phyloP scores from a whole-genome alignment of 495 filamentous ascomycete genomes.

The Hamigera avellanea region DNA sequence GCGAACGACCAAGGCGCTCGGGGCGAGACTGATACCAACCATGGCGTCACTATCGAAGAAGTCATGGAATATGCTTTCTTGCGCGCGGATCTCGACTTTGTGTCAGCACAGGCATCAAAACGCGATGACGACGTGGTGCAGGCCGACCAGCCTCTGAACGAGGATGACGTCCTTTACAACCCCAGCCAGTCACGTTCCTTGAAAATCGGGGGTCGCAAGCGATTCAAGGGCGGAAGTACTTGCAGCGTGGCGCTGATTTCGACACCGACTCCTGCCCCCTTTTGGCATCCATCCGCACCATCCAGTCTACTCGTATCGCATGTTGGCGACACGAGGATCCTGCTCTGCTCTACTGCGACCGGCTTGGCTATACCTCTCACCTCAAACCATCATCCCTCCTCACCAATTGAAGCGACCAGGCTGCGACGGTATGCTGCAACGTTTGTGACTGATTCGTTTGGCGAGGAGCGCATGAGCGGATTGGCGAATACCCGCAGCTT shows the following conservation, averaged over 20 bases:
- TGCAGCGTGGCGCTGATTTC: constrained; percentile 82
- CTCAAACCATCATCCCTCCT: constrained; percentile 80
- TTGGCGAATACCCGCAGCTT: constrained; percentile 91
- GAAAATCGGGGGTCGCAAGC: constrained; percentile 54
- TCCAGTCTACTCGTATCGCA: constrained; percentile 80
- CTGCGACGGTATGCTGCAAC: constrained; percentile 75
- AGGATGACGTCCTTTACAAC: constrained; percentile 63
- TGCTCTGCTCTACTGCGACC: constrained; percentile 71
- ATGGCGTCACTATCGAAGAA: constrained; percentile 34
- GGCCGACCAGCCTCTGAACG: constrained; percentile 65
- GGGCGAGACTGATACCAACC: constrained; percentile 1
- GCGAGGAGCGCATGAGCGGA: constrained; percentile 88
- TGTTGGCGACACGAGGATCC: constrained; percentile 82
- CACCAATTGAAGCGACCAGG: constrained; percentile 68
- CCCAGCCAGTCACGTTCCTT: constrained; percentile 44
- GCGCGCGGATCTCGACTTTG: constrained; percentile 83
- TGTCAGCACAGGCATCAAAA: constrained; percentile 69
- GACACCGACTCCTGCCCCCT: constrained; percentile 80
- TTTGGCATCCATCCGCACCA: constrained; percentile 83
- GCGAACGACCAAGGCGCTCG: constrained; percentile 7
- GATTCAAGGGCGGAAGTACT: constrained; percentile 87
- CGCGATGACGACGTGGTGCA: constrained; percentile 55
- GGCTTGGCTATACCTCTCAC: constrained; percentile 73
- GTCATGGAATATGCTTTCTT: constrained; percentile 80
- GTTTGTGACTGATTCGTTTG: constrained; percentile 91